Conservation (phyloP, 192 early-diverging fungal genomes). For the Coemansia javaensis region DNA sequence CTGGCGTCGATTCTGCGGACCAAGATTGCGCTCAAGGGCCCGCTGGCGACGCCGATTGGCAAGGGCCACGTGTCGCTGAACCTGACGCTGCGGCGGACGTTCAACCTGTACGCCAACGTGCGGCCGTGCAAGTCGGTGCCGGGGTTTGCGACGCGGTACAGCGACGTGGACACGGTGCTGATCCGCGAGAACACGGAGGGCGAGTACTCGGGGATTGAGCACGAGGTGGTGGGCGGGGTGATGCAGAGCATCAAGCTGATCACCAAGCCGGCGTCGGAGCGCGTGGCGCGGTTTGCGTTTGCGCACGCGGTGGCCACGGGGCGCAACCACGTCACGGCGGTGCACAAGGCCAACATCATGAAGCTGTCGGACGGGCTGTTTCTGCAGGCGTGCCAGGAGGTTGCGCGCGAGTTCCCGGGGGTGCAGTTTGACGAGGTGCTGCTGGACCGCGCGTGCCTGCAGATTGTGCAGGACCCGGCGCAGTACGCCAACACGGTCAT, state of each 20-base stretch:
- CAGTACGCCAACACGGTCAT: constrained; percentile 90
- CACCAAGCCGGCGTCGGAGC: constrained; percentile 89
- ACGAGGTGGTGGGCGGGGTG: constrained; percentile 90
- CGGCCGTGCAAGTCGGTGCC: constrained; percentile 96
- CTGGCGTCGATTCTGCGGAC: constrained; percentile 87
- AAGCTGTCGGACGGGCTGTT: constrained; percentile 97
- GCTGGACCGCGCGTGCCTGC: constrained; percentile 90
- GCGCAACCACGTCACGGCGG: constrained; percentile 87
- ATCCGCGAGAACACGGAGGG: constrained; percentile 99
- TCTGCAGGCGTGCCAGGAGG: constrained; percentile 84
- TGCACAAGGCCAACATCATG: constrained; percentile 99
- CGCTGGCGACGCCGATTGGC: constrained; percentile 96
- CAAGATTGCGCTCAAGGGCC: constrained; percentile 96
- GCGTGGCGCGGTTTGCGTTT: constrained; percentile 92
- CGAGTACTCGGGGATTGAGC: constrained; percentile 99
- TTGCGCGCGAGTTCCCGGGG: constrained; percentile 86
- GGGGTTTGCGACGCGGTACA: constrained; percentile 94
- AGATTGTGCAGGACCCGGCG: constrained; percentile 92
- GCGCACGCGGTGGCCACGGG: constrained; percentile 85
- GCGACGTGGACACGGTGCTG: constrained; percentile 94
- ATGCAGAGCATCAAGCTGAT: constrained; percentile 99
- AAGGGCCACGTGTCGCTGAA: constrained; percentile 98
- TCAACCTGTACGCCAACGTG: constrained; percentile 98
- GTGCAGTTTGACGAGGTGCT: constrained; percentile 88
- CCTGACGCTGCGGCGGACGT: constrained; percentile 83